Evolutionary conservation across 768 basidiomycete genomes (phyloP), one percentile per base, ranked within the genome.

Genomic region (Termitomyces sp.): DNA sequence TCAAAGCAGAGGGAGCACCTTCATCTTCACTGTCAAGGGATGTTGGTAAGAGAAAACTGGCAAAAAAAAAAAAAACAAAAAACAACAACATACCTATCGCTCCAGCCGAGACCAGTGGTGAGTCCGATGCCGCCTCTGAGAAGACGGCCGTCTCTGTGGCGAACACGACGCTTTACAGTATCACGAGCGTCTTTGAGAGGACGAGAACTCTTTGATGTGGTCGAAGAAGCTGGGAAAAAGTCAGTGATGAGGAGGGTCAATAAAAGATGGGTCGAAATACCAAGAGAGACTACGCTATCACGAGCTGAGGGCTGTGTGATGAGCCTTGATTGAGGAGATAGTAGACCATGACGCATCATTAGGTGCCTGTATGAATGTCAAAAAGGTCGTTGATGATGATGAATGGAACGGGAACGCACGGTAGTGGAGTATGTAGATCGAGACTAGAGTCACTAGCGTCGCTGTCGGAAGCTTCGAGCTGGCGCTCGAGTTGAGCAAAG

Each of bases 61-160:
- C 12, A 21, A 25, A n/a, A 32, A 2, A 16, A 19, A 19, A 23
- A 4, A 3, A 0, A 0, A n/a, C 0, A 4, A n/a, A 19, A 17
- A 9, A 9, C 4, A 16, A 2, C n/a, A 19, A 69, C 77, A 14
- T 35, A 86, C 83, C 85, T 86, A 62, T 89, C 87, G 62, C 85
- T 87, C 87, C 87, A 89, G 0, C 87, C 87, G 14, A 89, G 69
- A 6, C 87, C 87, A 8, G 87, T 89, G 5, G 87, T 89, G 53
- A 89, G 65, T 2, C 87, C 87, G 52, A 88, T 78, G 2, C 87
- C 87, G 1, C 85, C 87, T 47, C 73, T 68, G 54, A 89, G 69
- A 17, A 82, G 56, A 34, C 69, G 71, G 0, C 85, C 86, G 62
- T 89, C 86, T 2, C 85, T 79, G 67, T 88, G 87, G 27, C 87